phyloP scores from a whole-genome alignment of 2,329 filamentous ascomycete genomes.

The Hymenoscyphus fructigenus region DNA sequence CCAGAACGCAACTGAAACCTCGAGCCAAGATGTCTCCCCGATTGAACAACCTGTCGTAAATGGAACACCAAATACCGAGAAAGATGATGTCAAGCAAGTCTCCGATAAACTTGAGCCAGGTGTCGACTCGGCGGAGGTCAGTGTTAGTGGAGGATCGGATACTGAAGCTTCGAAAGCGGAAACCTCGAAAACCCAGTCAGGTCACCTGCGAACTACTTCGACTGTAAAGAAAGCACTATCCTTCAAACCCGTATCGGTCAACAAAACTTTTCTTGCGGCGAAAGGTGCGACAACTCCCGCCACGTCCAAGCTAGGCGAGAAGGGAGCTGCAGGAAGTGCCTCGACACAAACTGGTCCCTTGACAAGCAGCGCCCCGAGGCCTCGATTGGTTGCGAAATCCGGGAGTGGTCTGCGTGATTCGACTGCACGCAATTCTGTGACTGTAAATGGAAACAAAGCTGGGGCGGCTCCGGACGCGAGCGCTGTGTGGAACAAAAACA shows the following conservation, averaged over 20 bases:
- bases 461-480: conserved; percentile 66
- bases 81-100: conserved; percentile 56
- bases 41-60: conserved; percentile 45
- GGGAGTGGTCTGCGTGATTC: conserved; percentile 59
- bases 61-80: conserved; percentile 42
- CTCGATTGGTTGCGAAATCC: conserved; percentile 74
- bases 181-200: conserved; percentile 53
- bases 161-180: conserved; percentile 67
- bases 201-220: conserved; percentile 58
- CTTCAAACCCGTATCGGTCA: conserved; percentile 84
- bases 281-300: conserved; percentile 54
- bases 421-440: conserved; percentile 43
- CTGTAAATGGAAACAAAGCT: conserved; percentile 56
- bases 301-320: conserved; percentile 51
- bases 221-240: conserved; percentile 71
- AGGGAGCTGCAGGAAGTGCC: conserved; percentile 46
- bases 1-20: conserved; percentile 46
- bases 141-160: conserved; percentile 73
- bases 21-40: conserved; percentile 46
- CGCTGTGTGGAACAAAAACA: conserved; percentile 87
- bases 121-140: conserved; percentile 63
- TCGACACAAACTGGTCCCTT: conserved; percentile 47
- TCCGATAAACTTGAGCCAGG: conserved; percentile 56
- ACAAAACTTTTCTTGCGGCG: conserved; percentile 77
- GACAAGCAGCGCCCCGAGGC: conserved; percentile 56